Percentiles rank a stretch among this genome's conserved stretches.
Conservation (phyloP, 148 eudicot species). For the Dysphania ambrosioides region DNA sequence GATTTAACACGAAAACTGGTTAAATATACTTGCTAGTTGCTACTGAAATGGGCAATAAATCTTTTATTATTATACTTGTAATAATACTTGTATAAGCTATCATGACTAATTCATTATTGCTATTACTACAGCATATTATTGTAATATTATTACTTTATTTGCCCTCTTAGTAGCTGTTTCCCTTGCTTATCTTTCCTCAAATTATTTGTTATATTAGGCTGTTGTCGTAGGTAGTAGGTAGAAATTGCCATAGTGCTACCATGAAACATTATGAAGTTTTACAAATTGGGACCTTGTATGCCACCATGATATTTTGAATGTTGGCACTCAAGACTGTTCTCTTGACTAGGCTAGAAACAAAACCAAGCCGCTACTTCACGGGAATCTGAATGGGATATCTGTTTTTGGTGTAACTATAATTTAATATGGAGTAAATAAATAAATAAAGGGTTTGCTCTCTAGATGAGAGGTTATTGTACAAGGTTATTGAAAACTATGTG, state of each 20-base stretch:
- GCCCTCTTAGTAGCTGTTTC: no score
- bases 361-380: neutral
- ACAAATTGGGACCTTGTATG: no score
- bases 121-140: no score
- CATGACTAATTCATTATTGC: neutral
- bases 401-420: neutral
- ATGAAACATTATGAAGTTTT: neutral
- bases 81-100: neutral
- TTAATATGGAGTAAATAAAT: neutral
- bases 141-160: no score
- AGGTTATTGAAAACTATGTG: neutral
- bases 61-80: neutral
- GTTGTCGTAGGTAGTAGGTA: no score
- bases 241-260: neutral
- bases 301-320: neutral
- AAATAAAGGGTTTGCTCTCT: neutral
- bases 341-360: neutral
- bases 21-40: neutral
- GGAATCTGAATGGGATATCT: neutral
- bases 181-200: no score
- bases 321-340: neutral
- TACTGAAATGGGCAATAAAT: neutral
- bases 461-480: neutral
- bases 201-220: no score
- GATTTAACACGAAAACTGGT: constrained; percentile 3